These are phyloP conservation scores for Ganoderma lingzhi DNA, from an alignment of 1,284 basidiomycete species.

Conservation along the genomic window DNA sequence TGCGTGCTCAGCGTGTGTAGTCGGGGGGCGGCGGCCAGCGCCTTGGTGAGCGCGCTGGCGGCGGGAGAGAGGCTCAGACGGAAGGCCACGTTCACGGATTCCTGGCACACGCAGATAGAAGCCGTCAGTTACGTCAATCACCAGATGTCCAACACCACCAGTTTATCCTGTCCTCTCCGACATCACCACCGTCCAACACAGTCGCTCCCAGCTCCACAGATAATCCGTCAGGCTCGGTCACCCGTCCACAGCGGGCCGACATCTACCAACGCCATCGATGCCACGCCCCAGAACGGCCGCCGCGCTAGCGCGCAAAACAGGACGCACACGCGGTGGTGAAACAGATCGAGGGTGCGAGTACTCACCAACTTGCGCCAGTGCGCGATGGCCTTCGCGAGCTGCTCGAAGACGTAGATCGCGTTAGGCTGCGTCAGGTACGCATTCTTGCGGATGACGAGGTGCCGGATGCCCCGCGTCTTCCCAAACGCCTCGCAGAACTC, in stretches of 20 bases:
- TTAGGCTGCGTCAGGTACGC: slow-evolving; percentile 61
- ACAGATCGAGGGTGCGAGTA: slow-evolving; percentile 16
- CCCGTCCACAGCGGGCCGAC: neutral
- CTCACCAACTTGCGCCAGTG: slow-evolving; percentile 56
- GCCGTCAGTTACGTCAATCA: slow-evolving; percentile 26
- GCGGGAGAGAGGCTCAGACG: slow-evolving; percentile 46
- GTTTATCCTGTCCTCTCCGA: slow-evolving; percentile 18
- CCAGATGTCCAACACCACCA: slow-evolving; percentile 5
- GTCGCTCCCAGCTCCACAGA: neutral
- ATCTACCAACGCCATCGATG: neutral
- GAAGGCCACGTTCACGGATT: slow-evolving; percentile 56
- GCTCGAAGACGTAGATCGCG: slow-evolving; percentile 51
- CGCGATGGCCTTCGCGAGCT: slow-evolving; percentile 52
- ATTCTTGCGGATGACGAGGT: slow-evolving; percentile 59
- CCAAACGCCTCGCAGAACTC: slow-evolving; percentile 52
- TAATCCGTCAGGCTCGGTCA: neutral
- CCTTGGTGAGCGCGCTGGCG: slow-evolving; percentile 34
- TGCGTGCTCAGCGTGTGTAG: slow-evolving; percentile 39
- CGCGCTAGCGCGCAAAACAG: neutral
- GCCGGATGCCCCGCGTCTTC: slow-evolving; percentile 43
- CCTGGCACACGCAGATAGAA: slow-evolving; percentile 40
- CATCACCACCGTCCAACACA: slow-evolving; percentile 14
- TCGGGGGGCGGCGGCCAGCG: slow-evolving; percentile 37
- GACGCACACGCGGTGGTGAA: neutral
- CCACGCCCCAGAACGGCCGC: neutral